A percentile compares a stretch with the other conserved stretches of the same genome.
Evolutionary conservation across 148 eudicot species (phyloP).

Genomic region (Vaccinium vitisidaea): DNA sequence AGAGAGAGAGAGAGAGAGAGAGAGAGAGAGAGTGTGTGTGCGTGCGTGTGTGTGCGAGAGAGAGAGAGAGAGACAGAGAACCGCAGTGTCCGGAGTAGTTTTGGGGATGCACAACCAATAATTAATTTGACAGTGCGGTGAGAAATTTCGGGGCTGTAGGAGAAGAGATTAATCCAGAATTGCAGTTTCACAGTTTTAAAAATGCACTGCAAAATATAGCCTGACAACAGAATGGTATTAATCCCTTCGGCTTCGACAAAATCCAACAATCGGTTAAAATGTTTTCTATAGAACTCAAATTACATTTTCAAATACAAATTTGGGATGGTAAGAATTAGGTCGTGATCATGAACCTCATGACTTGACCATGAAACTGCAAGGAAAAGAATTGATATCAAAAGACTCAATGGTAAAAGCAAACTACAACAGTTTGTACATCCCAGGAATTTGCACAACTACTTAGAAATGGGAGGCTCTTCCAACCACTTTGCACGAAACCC

Average conservation of each 20-base stretch:
- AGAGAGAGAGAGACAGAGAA: too few species aligned
- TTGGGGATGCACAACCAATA: too few species aligned
- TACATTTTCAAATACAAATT: not conserved
- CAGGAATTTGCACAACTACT: constrained; percentile 12
- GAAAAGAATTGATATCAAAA: not conserved
- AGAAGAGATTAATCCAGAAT: not conserved
- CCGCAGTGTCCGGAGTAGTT: too few species aligned
- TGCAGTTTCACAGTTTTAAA: not conserved
- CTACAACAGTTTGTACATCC: not conserved
- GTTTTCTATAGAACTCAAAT: not conserved
- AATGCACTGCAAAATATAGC: not conserved
- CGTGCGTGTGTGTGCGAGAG: too few species aligned
- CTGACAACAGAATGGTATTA: not conserved
- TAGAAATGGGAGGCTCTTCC: constrained; percentile 54
- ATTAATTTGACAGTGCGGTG: too few species aligned
- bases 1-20: too few species aligned
- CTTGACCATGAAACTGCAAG: not conserved
- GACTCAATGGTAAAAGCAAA: not conserved
- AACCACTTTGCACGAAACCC: constrained; percentile 96
- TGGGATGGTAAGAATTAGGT: not conserved
- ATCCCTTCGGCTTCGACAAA: not conserved
- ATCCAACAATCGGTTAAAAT: not conserved
- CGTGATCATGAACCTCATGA: constrained; percentile 3
- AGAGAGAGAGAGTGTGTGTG: too few species aligned
- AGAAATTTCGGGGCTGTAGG: too few species aligned